These are phyloP conservation scores for Tylopilus sp. DNA, from an alignment of 768 basidiomycete species.

Conservation along the genomic window DNA sequence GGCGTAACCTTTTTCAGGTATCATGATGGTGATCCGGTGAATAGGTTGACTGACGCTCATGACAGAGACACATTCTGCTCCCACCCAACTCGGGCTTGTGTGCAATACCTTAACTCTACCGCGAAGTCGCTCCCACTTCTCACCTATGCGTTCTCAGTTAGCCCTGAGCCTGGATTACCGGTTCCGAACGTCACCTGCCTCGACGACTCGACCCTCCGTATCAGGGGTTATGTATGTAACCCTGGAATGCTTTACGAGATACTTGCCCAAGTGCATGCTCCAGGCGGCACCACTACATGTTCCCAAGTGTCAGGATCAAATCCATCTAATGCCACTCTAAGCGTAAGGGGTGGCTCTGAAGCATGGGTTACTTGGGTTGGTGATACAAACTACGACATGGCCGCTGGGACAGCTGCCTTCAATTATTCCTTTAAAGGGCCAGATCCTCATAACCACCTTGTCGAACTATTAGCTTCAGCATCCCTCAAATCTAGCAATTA, in stretches of 20 bases:
- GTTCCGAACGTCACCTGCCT: slow-evolving; percentile 60
- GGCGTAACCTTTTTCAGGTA: slow-evolving; percentile 49
- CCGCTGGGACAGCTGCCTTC: slow-evolving; percentile 54
- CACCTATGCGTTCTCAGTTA: slow-evolving; percentile 46
- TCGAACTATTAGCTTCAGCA: slow-evolving; percentile 35
- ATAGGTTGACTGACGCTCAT: not conserved
- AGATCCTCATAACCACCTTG: slow-evolving; percentile 52
- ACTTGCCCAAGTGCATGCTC: slow-evolving; percentile 44
- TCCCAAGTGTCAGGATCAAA: slow-evolving; percentile 20
- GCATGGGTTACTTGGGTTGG: slow-evolving; percentile 72
- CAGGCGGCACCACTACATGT: slow-evolving; percentile 34
- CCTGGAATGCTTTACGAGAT: slow-evolving; percentile 75
- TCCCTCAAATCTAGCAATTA: slow-evolving; percentile 31
- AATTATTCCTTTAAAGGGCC: slow-evolving; percentile 60
- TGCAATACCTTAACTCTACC: slow-evolving; percentile 49
- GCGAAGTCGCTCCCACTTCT: slow-evolving; percentile 35
- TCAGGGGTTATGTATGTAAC: slow-evolving; percentile 45
- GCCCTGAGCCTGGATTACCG: slow-evolving; percentile 46
- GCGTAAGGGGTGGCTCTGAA: slow-evolving; percentile 44
- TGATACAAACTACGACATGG: slow-evolving; percentile 65
- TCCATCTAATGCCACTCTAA: slow-evolving; percentile 46
- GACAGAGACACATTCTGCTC: slow-evolving; percentile 62
- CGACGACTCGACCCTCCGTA: slow-evolving; percentile 49
- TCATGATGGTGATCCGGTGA: not conserved
- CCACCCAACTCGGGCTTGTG: slow-evolving; percentile 57